Conservation (phyloP, 2,329 filamentous ascomycete genomes). For the Septoria petroselini region DNA sequence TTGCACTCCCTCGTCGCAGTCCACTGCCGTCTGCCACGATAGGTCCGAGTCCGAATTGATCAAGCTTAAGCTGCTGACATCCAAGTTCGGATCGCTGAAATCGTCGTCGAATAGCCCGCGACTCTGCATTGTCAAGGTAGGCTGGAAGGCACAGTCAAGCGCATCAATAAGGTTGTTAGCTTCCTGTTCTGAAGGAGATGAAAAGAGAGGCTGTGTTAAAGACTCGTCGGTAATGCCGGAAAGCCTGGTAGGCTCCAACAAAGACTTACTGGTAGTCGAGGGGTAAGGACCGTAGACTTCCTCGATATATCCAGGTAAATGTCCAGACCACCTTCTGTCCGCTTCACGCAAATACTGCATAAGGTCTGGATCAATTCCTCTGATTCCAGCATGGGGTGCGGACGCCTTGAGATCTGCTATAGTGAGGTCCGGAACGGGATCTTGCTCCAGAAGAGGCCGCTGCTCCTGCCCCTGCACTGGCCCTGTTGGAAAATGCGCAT, state of each 20-base stretch:
- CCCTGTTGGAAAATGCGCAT: too few species aligned
- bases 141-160: conserved; percentile 10
- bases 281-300: background rate
- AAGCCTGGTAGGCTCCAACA: background rate
- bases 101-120: background rate
- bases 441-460: background rate
- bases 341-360: conserved; percentile 6
- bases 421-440: too few species aligned
- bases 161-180: conserved; percentile 12
- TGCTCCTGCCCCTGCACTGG: background rate
- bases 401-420: conserved; percentile 9
- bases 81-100: background rate
- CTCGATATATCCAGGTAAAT: background rate
- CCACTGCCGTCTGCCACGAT: too few species aligned
- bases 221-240: background rate
- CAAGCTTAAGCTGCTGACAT: conserved; percentile 4
- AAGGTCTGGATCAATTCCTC: background rate
- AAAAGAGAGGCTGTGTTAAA: background rate
- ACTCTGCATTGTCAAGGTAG: background rate
- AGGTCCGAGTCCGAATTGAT: background rate
- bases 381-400: conserved; percentile 4
- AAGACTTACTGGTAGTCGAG: too few species aligned
- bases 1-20: background rate
- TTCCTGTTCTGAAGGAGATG: background rate
- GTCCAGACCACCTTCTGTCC: background rate